A percentile compares a stretch with the other conserved stretches of the same genome.
Conservation (phyloP, 1,284 basidiomycete species). For the Irpex sp. region DNA sequence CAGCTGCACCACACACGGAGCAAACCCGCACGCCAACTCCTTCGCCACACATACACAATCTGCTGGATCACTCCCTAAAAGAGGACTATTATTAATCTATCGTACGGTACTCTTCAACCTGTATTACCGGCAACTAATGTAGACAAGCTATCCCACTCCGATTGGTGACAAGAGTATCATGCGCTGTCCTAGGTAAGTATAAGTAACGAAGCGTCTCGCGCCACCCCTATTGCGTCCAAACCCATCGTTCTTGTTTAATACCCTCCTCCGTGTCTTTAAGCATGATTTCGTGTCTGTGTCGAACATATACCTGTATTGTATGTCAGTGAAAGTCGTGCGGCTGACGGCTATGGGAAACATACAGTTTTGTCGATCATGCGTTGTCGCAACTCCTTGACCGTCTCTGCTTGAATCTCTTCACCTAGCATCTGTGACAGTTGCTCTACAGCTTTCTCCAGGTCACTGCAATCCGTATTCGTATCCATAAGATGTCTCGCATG, state of each 20-base stretch:
- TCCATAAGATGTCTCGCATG: no score
- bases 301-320: constrained; percentile 26
- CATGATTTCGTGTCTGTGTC: constrained; percentile 26
- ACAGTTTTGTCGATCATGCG: constrained; percentile 59
- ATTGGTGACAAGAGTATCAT: background rate
- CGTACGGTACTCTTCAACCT: background rate
- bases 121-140: constrained; percentile 4
- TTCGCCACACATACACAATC: background rate
- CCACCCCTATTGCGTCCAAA: constrained; percentile 19
- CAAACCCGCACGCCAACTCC: background rate
- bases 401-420: constrained; percentile 51
- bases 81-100: background rate
- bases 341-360: constrained; percentile 16
- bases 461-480: constrained; percentile 25
- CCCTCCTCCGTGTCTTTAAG: constrained; percentile 28
- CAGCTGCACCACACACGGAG: background rate
- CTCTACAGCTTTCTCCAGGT: constrained; percentile 66
- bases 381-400: constrained; percentile 51
- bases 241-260: constrained; percentile 27
- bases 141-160: background rate
- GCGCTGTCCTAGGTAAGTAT: background rate
- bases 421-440: constrained; percentile 60
- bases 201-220: background rate
- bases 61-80: background rate
- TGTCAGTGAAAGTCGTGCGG: background rate